phyloP scores from a whole-genome alignment of 108 stramenopile genomes.

The Heterococcus sp. region DNA sequence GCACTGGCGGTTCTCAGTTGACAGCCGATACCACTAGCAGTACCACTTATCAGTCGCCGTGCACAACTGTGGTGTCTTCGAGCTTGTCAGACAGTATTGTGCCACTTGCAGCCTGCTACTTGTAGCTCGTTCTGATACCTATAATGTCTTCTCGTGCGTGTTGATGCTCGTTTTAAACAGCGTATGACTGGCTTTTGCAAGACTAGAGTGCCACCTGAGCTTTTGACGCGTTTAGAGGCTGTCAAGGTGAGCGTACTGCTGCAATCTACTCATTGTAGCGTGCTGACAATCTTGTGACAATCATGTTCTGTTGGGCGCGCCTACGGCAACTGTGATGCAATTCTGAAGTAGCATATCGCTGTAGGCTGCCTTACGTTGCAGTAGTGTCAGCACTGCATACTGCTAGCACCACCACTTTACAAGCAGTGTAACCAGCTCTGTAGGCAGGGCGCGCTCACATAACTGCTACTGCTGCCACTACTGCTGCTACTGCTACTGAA shows the following conservation, averaged over 20 bases:
- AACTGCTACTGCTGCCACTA: not conserved
- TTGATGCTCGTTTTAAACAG: not conserved
- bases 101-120: no score
- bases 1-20: no score
- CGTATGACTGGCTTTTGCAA: constrained; percentile 99
- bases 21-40: no score
- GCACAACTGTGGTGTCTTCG: no score
- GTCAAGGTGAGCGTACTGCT: no score
- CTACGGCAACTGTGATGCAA: not conserved
- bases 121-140: no score
- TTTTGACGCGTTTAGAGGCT: constrained; percentile 17
- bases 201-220: constrained; percentile 81
- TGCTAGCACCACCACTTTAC: not conserved
- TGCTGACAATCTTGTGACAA: no score
- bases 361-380: not conserved
- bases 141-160: no score
- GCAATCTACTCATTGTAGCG: no score
- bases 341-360: not conserved
- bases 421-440: not conserved
- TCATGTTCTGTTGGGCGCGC: no score
- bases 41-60: no score
- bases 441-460: not conserved
- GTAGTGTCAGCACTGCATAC: not conserved
- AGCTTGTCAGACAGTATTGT: no score
- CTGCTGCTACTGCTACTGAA: not conserved